These are phyloP conservation scores for Daldinia sp. DNA, from an alignment of 2,329 filamentous ascomycete genomes.

Conservation along the genomic window DNA sequence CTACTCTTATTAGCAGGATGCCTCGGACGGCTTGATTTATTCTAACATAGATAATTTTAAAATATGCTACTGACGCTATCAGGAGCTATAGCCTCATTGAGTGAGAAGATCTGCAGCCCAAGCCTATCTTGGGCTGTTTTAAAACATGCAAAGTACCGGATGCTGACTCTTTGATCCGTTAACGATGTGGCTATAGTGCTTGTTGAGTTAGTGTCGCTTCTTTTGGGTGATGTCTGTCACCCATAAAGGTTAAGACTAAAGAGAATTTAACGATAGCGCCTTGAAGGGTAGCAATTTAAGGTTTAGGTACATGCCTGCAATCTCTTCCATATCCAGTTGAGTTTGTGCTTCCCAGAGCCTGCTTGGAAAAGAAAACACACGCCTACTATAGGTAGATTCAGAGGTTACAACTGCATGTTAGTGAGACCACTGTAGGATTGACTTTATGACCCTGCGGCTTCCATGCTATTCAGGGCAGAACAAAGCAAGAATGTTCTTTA, in stretches of 20 bases:
- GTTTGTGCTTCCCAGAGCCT: background rate
- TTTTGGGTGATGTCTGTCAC: background rate
- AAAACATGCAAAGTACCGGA: background rate
- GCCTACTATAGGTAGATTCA: background rate
- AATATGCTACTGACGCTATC: constrained; percentile 1
- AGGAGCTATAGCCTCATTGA: background rate
- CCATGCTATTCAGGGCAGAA: background rate
- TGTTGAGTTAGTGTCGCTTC: background rate
- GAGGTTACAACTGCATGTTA: constrained; percentile 1
- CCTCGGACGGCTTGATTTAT: background rate
- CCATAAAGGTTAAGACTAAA: background rate
- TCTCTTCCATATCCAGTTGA: background rate
- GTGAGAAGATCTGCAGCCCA: background rate
- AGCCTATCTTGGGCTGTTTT: background rate
- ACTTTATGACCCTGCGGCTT: constrained; percentile 17
- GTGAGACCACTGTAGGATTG: background rate
- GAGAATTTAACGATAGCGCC: background rate
- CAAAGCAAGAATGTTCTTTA: constrained; percentile 19
- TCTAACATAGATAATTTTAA: background rate
- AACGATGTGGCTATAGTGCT: background rate
- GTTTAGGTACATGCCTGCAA: background rate
- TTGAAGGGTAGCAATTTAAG: background rate
- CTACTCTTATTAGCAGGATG: background rate
- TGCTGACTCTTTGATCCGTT: background rate
- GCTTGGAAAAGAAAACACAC: background rate